Base-by-base conservation (phyloP, 257 asterid genomes). In the Penstemon barbatus region DNA sequence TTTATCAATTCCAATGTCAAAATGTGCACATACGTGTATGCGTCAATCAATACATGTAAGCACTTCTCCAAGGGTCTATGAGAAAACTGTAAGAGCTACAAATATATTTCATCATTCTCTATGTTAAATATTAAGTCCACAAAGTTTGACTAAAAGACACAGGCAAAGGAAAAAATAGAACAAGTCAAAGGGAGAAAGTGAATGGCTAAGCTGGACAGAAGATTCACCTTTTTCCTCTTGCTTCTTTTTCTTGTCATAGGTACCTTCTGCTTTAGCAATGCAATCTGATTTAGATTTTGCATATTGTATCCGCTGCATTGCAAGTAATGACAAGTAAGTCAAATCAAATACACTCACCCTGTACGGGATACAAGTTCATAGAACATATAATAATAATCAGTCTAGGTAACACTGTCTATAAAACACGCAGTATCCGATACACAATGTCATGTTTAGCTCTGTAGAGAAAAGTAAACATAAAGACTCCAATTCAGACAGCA, bases 181-280 rank as follows among this genome's bases (percentile, higher is more conserved):
- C 61, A 58, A 38, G 4, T 37, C 48, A 55, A 58, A 57, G 50
- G 56, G 43, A 53, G 8, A 38, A 41, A 58, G 51, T 42, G 50
- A 48, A 61, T 10, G 57, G 66, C 40, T 57, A 25, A 58, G 67
- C 41, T 42, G 65, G 60, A 66, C 19, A 54, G 40, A 72, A 73
- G 62, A 48, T 15, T 75, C 60, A 91, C 99, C 97, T 87, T 86
- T 94, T 77, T 94, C 99, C 75, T 94, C 99, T 80, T 71, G 94
- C 82, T 93, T 94, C 96, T 86, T 91, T 84, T 89, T 89, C 92
- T 87, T 94, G 88, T 94, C 99, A 83, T 78, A 94, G 63, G 99
- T 87, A 38, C 96, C 97, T 83, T 94, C 97, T 11, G 99, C 99
- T 84, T 89, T 94, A 71, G 97, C 97, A 72, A 94, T 86, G 76